Base-by-base conservation (phyloP, 371 early-diverging fungal species). In the Mortierella sp. region DNA sequence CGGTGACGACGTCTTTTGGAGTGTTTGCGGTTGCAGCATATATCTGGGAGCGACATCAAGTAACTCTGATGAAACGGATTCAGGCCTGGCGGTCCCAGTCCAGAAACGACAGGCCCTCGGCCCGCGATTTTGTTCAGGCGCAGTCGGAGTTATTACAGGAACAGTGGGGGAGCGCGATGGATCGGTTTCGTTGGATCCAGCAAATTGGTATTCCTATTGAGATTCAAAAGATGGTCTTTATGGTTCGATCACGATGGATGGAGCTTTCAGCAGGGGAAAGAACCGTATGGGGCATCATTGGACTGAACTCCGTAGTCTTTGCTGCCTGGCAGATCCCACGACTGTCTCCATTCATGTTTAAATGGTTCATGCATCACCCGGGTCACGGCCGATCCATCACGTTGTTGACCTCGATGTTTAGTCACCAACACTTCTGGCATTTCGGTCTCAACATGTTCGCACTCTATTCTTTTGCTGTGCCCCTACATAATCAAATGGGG, bases 281-380 rank as follows among this genome's bases (percentile, higher is more conserved):
- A 59, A 89, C 90, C 10, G 73, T 92, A 38, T 88, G 88, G 63
- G 71, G 78, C 2, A 72, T 95, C 22, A 89, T 92, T n/a, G 94
- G 86, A 13, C 59, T 93, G 62, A 95, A 96, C 62, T 69, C 89
- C 5, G 74, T 87, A 5, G 92, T 96, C 6, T 94, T 94, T 87
- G 86, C 77, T 1, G 84, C 86, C 43, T 96, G 95, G 95, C 90
- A 90, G 68, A 69, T 94, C 0, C 89, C 87, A 21, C 84, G 89
- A 0, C 72, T 91, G 33, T 65, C 82, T 13, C 88, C 89, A 0
- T 91, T 94, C 45, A 94, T 96, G 95, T 64, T 72, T 2, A 80
- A 86, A 15, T 87, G 89, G 86, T 96, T 96, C 72, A 63, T 88
- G 65, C 96, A 96, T 74, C 79, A 92, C 41, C 93, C 95, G 1